These are phyloP conservation scores for Scutellaria barbata DNA, from an alignment of 257 asterid genomes.

Conservation along the genomic window DNA sequence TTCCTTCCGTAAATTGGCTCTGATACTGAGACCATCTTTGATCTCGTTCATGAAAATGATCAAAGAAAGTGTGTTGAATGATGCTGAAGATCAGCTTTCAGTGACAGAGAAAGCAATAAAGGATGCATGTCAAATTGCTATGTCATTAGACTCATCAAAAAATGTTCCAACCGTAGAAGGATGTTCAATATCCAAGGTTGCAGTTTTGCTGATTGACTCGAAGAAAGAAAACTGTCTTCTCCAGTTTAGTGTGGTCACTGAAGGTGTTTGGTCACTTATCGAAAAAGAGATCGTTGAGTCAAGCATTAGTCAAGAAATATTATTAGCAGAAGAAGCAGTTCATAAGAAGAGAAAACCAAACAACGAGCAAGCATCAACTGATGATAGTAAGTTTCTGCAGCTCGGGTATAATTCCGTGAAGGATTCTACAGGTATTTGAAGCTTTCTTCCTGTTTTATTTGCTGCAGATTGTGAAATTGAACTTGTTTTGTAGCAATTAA, in stretches of 20 bases:
- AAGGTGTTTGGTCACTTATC: slow-evolving; percentile 72
- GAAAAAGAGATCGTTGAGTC: slow-evolving; percentile 47
- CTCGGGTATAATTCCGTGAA: slow-evolving; percentile 53
- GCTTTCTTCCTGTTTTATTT: background rate
- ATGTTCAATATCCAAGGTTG: slow-evolving; percentile 59
- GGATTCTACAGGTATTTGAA: slow-evolving; percentile 50
- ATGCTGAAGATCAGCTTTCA: slow-evolving; percentile 47
- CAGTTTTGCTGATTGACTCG: slow-evolving; percentile 61
- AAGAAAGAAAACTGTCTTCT: slow-evolving; percentile 57
- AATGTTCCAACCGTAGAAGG: slow-evolving; percentile 45
- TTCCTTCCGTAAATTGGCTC: slow-evolving; percentile 58
- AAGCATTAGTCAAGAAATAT: slow-evolving; percentile 17
- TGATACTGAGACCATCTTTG: slow-evolving; percentile 48
- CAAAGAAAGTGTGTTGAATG: slow-evolving; percentile 31
- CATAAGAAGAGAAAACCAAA: slow-evolving; percentile 46
- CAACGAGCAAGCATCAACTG: slow-evolving; percentile 24
- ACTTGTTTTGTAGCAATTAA: background rate
- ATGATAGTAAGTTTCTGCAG: slow-evolving; percentile 44
- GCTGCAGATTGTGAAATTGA: background rate
- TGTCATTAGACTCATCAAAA: slow-evolving; percentile 49
- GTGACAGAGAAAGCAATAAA: slow-evolving; percentile 60
- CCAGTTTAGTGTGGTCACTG: slow-evolving; percentile 44
- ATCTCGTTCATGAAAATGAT: slow-evolving; percentile 48
- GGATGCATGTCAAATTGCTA: slow-evolving; percentile 64
- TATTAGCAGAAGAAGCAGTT: slow-evolving; percentile 23